Evolutionary conservation across 2,329 filamentous ascomycete species (phyloP).

Genomic region (Curvularia lunata): DNA sequence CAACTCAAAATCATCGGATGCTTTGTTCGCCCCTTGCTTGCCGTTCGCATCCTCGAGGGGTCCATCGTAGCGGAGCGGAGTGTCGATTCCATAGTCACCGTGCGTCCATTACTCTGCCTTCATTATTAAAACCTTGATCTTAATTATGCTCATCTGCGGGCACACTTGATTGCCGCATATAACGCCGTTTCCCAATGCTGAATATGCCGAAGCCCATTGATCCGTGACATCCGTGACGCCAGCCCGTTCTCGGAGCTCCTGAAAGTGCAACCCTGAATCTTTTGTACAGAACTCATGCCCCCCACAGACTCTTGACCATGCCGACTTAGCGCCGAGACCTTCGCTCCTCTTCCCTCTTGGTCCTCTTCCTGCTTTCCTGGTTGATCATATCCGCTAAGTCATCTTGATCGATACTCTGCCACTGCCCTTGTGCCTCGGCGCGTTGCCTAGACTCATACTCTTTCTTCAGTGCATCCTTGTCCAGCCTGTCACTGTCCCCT

Average conservation of each 20-base stretch:
- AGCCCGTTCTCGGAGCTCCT: conserved; percentile 25
- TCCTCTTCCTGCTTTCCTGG: conserved; percentile 85
- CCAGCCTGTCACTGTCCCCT: conserved; percentile 74
- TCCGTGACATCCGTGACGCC: conserved; percentile 32
- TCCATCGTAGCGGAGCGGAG: conserved; percentile 3
- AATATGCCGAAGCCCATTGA: conserved; percentile 18
- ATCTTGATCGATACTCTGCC: conserved; percentile 81
- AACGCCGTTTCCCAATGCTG: conserved; percentile 40
- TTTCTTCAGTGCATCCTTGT: conserved; percentile 80
- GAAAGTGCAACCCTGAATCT: conserved; percentile 23
- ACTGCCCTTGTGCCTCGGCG: conserved; percentile 65
- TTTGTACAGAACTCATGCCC: conserved; percentile 31
- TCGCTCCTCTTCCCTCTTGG: conserved; percentile 85
- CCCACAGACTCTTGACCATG: conserved; percentile 13
- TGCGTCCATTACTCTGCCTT: conserved; percentile 16
- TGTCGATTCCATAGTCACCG: conserved; percentile 15
- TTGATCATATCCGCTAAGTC: conserved; percentile 96
- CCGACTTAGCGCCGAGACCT: conserved; percentile 60
- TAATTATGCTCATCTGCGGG: conserved; percentile 36
- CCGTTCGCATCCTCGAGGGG: conserved; percentile 6
- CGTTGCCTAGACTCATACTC: conserved; percentile 77
- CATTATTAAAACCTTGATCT: conserved; percentile 28
- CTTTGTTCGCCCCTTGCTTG: conserved; percentile 9
- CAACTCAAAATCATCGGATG: conserved; percentile 4
- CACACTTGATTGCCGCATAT: conserved; percentile 22